Evolutionary conservation across 2,329 filamentous ascomycete genomes (phyloP), one percentile per base, ranked within the genome.

Genomic region (Fusarium duplospermum): DNA sequence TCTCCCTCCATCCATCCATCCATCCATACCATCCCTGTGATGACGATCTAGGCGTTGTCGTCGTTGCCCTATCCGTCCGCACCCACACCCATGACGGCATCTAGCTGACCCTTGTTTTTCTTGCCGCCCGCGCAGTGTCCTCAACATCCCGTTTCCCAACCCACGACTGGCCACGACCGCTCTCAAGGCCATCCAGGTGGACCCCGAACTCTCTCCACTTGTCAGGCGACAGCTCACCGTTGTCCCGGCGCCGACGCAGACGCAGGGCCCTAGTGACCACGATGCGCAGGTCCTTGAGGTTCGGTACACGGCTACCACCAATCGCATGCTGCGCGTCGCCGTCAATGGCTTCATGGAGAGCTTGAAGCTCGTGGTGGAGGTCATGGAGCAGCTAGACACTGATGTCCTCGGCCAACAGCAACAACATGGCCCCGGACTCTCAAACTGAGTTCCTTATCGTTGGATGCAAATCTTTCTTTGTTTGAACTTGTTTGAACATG

Each of bases 271-370:
- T 29, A 67, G 75, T 13, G 56, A 69, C 27, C 67, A 74, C 31
- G 80, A 81, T 45, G 78, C 47, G 24, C 47, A 52, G 24, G 83
- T 95, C 6, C 86, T 98, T 58, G 87, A 89, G 69, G 93, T 94
- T 11, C 89, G 93, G 69, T 98, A 98, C 84, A 89, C 88, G 64
- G 96, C 96, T 1, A 94, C 94, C 0, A 98, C 96, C 22, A 98
- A 98, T 81, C 92, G 96, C 76, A 98, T 98, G 96, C 88, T 99
- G 67, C 92, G 96, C 52, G 96, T 99, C 3, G 94, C 96, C 4
- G 95, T 98, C 66, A 98, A 98, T 84, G 94, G 95, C 11, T 98
- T 98, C 83, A 95, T 98, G 88, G 96, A 98, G 79, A 97, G 93
- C 76, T 82, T 98, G 65, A 90, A 91, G 62, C 90, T 98, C 6